Conservation (phyloP, 1,284 basidiomycete genomes). For the Sphaerobolus stellatus region DNA sequence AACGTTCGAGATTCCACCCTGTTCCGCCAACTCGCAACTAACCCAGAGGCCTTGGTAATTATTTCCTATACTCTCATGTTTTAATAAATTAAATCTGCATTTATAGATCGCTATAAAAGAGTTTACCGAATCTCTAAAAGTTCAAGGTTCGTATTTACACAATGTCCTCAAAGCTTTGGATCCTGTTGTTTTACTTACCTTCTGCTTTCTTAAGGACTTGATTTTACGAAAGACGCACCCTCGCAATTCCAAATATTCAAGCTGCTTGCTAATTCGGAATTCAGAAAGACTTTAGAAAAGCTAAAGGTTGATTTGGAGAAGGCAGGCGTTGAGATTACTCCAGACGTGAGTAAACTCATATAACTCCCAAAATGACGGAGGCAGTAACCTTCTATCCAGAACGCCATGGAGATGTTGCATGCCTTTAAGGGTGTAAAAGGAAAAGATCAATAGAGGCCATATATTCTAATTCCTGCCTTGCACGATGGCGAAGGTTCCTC, state of each 20-base stretch:
- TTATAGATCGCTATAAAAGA: slow-evolving; percentile 41
- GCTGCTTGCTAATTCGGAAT: slow-evolving; percentile 51
- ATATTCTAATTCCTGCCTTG: too few relatives aligned
- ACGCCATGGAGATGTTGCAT: slow-evolving; percentile 15
- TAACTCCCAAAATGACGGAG: background rate
- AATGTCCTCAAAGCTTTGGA: background rate
- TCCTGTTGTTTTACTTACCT: background rate
- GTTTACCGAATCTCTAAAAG: slow-evolving; percentile 45
- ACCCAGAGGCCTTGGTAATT: slow-evolving; percentile 44
- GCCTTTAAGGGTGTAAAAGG: slow-evolving; percentile 2
- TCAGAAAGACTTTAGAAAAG: slow-evolving; percentile 46
- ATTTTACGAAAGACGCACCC: slow-evolving; percentile 44
- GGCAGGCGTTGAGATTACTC: slow-evolving; percentile 54
- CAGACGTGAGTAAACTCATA: slow-evolving; percentile 35
- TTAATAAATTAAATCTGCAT: background rate
- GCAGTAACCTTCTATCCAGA: background rate
- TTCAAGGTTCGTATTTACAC: slow-evolving; percentile 45
- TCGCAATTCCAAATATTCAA: slow-evolving; percentile 53
- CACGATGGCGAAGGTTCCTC: too few relatives aligned
- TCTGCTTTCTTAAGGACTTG: slow-evolving; percentile 40
- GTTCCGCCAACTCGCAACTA: slow-evolving; percentile 49
- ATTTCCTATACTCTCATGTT: background rate
- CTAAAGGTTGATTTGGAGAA: slow-evolving; percentile 55
- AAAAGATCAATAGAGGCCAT: background rate
- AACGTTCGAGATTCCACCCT: slow-evolving; percentile 44